Conservation (phyloP, 2,329 filamentous ascomycete species). For the Botrytis galanthina region DNA sequence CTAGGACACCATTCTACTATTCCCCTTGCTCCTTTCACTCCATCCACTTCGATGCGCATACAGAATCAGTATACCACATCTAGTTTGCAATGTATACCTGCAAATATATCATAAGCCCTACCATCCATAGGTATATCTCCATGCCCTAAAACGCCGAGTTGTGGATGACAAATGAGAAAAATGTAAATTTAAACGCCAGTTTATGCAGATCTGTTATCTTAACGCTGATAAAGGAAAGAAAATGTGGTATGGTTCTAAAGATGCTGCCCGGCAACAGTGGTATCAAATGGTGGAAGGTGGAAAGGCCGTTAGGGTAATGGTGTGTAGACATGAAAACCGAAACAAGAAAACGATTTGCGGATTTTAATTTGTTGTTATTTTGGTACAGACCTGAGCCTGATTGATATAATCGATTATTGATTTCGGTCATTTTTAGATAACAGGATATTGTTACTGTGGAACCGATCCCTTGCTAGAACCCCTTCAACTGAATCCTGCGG, state of each 20-base stretch:
- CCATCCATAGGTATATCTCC: conserved; percentile 15
- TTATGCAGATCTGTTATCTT: conserved; percentile 10
- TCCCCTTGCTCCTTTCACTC: not conserved
- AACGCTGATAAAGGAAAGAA: conserved; percentile 3
- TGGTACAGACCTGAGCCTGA: not conserved
- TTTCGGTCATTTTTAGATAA: not conserved
- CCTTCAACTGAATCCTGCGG: not conserved
- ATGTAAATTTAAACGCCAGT: conserved; percentile 1
- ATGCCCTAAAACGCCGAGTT: conserved; percentile 1
- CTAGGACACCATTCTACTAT: not conserved
- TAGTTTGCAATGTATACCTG: conserved; percentile 5
- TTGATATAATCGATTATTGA: not conserved
- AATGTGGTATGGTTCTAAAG: not conserved
- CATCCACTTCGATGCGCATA: not conserved
- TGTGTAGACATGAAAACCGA: not conserved
- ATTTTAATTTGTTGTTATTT: not conserved
- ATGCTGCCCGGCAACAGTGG: not conserved
- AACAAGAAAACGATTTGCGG: not conserved
- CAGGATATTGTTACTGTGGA: not conserved
- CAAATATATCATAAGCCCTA: conserved; percentile 11
- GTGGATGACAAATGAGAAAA: not conserved
- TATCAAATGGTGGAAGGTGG: not conserved
- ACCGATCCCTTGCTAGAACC: not conserved
- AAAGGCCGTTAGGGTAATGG: not conserved
- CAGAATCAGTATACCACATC: not conserved